Conservation (phyloP, 345 rosid species). For the Brassica juncea region DNA sequence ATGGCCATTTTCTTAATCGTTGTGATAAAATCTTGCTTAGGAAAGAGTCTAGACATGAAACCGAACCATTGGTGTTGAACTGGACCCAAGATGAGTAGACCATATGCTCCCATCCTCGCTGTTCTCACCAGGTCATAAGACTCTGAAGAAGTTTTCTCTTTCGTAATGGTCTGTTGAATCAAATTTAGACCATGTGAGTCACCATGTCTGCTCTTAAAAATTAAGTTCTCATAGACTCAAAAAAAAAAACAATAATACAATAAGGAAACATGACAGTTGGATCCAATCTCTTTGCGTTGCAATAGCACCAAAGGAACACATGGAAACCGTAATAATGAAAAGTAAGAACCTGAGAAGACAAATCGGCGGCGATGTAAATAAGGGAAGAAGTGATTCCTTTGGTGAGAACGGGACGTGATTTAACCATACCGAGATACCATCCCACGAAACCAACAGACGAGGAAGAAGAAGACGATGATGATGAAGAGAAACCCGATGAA, state of each 20-base stretch:
- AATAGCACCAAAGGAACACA: too few species aligned
- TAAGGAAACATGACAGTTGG: too few species aligned
- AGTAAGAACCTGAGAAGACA: constrained; percentile 79
- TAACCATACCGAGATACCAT: constrained; percentile 85
- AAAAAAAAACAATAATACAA: too few species aligned
- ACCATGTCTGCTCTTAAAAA: too few species aligned
- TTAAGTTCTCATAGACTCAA: neutral
- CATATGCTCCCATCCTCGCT: constrained; percentile 79
- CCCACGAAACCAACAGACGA: constrained; percentile 54
- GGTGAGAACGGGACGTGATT: constrained; percentile 76
- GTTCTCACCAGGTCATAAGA: constrained; percentile 76
- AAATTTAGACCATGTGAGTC: too few species aligned
- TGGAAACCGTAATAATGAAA: neutral
- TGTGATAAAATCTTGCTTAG: constrained; percentile 63
- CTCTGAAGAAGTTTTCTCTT: constrained; percentile 34
- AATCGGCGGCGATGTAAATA: constrained; percentile 78
- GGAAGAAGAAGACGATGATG: neutral
- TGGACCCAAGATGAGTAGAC: constrained; percentile 71
- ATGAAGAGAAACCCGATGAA: constrained; percentile 5
- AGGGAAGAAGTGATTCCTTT: constrained; percentile 66
- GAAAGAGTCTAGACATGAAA: constrained; percentile 66
- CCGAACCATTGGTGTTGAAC: constrained; percentile 78
- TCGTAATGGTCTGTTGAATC: constrained; percentile 49
- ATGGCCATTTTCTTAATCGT: constrained; percentile 78
- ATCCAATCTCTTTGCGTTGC: too few species aligned